Conservation (phyloP, 2,329 filamentous ascomycete species). For the Truncatella angustata region DNA sequence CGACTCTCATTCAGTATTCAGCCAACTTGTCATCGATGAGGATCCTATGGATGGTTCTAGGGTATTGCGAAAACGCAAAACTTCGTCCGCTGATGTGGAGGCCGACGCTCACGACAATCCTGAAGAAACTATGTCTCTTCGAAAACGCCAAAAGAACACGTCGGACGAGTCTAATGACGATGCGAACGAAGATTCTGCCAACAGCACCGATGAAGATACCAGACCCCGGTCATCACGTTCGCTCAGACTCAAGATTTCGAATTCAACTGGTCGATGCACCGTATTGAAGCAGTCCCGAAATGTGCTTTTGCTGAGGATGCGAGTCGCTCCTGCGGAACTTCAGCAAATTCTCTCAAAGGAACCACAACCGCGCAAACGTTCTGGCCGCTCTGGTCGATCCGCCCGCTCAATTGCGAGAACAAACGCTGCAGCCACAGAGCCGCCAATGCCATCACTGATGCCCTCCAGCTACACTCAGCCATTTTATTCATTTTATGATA, state of each 20-base stretch:
- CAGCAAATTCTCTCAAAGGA: conserved; percentile 57
- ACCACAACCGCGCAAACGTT: conserved; percentile 55
- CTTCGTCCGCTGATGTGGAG: conserved; percentile 66
- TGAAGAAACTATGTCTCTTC: conserved; percentile 48
- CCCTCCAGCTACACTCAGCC: conserved; percentile 67
- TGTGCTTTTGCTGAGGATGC: conserved; percentile 57
- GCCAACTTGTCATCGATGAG: conserved; percentile 68
- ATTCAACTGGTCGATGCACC: conserved; percentile 36
- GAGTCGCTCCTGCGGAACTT: conserved; percentile 57
- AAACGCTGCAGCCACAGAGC: conserved; percentile 33
- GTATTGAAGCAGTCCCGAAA: conserved; percentile 37
- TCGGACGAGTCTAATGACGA: conserved; percentile 38
- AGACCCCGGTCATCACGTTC: conserved; percentile 53
- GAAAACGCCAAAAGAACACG: conserved; percentile 52
- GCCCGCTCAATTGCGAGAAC: conserved; percentile 30
- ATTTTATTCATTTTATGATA: conserved; percentile 86
- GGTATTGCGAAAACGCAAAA: conserved; percentile 79
- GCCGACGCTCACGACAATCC: conserved; percentile 59
- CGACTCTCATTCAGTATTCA: conserved; percentile 76
- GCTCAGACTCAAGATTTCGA: conserved; percentile 51
- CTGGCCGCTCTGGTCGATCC: conserved; percentile 31
- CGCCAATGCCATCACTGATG: conserved; percentile 56
- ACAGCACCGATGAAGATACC: conserved; percentile 28
- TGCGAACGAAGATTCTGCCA: conserved; percentile 33
- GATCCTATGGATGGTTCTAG: conserved; percentile 75